A percentile compares a stretch with the other conserved stretches of the same genome.
phyloP scores from a whole-genome alignment of 805 yeast species.

The Hanseniaspora mollemarum region DNA sequence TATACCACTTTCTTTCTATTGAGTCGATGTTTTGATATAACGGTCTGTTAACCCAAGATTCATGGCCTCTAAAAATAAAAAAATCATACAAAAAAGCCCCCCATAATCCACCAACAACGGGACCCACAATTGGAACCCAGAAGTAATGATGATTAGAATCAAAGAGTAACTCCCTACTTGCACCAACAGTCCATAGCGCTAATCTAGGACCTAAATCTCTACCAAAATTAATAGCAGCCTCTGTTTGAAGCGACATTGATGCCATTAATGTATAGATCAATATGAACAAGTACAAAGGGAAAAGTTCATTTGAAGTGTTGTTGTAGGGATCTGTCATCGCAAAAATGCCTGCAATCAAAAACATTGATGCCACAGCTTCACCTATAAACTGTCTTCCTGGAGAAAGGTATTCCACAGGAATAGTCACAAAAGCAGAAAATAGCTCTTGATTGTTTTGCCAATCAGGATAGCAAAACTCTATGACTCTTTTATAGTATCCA shows the following conservation, averaged over 20 bases:
- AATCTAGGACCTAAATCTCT: constrained; percentile 47
- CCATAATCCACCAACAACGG: constrained; percentile 36
- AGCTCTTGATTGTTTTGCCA: constrained; percentile 26
- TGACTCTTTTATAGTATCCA: constrained; percentile 35
- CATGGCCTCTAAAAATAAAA: constrained; percentile 41
- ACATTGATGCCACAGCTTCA: constrained; percentile 37
- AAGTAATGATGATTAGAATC: constrained; percentile 35
- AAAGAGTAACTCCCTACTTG: constrained; percentile 34
- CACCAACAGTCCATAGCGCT: constrained; percentile 39
- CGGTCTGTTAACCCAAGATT: constrained; percentile 42
- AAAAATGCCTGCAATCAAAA: constrained; percentile 38
- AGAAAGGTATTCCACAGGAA: constrained; percentile 34
- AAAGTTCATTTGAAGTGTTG: constrained; percentile 36
- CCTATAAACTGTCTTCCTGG: constrained; percentile 38
- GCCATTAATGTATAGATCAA: constrained; percentile 38
- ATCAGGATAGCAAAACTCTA: constrained; percentile 23
- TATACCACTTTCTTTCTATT: constrained; percentile 24
- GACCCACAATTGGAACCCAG: constrained; percentile 46
- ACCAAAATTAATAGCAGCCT: constrained; percentile 44
- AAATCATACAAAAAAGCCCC: constrained; percentile 45
- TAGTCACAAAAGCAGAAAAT: constrained; percentile 40
- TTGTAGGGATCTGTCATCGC: constrained; percentile 44
- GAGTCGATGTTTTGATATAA: constrained; percentile 22
- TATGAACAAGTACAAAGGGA: constrained; percentile 39
- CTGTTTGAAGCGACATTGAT: constrained; percentile 43